phyloP scores from a whole-genome alignment of 768 basidiomycete species.

The Xerocomellus dryophilus region DNA sequence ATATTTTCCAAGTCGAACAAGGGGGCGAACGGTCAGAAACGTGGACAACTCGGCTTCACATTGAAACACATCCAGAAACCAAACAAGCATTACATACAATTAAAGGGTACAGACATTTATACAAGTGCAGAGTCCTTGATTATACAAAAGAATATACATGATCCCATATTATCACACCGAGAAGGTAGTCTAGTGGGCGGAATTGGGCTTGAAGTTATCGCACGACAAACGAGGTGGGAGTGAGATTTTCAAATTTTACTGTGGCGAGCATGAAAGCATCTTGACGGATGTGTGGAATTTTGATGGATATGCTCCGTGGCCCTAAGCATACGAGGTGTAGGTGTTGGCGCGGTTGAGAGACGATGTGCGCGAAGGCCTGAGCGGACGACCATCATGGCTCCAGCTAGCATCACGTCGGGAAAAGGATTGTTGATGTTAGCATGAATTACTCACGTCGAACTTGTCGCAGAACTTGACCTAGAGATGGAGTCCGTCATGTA shows the following conservation, averaged over 20 bases:
- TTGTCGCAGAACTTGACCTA: constrained; percentile 33
- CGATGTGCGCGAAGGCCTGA: constrained; percentile 15
- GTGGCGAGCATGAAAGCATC: constrained; percentile 21
- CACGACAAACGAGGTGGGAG: constrained; percentile 6
- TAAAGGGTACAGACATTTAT: constrained; percentile 16
- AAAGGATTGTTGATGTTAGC: background rate
- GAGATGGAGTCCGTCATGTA: constrained; percentile 26
- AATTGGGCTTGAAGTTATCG: constrained; percentile 20
- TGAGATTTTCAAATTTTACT: constrained; percentile 2
- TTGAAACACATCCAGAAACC: constrained; percentile 3
- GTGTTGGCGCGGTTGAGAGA: constrained; percentile 18
- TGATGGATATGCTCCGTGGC: background rate
- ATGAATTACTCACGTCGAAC: constrained; percentile 28
- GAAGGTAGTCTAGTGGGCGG: constrained; percentile 14
- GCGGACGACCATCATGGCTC: constrained; percentile 27
- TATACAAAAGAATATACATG: constrained; percentile 35
- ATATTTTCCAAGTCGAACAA: background rate
- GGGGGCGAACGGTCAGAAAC: too few species aligned
- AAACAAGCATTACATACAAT: constrained; percentile 24
- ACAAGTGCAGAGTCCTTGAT: constrained; percentile 19
- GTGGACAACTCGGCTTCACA: background rate
- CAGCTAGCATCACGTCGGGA: constrained; percentile 23
- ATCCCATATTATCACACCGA: constrained; percentile 27
- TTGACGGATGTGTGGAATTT: constrained; percentile 6
- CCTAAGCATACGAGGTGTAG: constrained; percentile 24